A percentile compares a stretch with the other conserved stretches of the same genome.
phyloP scores from a whole-genome alignment of 768 basidiomycete species.

The Inosperma sp. region DNA sequence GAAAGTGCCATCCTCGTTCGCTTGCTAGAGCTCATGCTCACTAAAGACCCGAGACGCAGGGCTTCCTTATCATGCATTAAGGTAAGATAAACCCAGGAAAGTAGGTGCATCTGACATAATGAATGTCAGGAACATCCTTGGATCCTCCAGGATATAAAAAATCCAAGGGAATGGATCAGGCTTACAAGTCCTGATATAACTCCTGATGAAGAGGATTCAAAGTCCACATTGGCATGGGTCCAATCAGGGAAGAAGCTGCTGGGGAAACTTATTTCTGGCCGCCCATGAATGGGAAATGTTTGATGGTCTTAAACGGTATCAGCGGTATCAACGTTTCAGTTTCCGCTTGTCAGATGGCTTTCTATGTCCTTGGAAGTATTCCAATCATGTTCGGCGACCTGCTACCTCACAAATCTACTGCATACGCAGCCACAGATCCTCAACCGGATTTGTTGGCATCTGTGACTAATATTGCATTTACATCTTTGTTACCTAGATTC shows the following conservation, averaged over 20 bases:
- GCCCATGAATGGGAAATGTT: slow-evolving; percentile 3
- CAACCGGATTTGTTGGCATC: no score
- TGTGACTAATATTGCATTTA: no score
- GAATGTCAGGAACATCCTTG: slow-evolving; percentile 32
- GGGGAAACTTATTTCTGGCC: slow-evolving; percentile 19
- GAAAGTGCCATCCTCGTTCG: slow-evolving; percentile 32
- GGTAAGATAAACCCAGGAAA: slow-evolving; percentile 33
- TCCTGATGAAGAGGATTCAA: slow-evolving; percentile 1
- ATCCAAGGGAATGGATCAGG: slow-evolving; percentile 36
- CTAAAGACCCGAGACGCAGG: slow-evolving; percentile 36
- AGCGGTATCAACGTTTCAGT: no score
- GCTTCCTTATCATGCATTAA: no score
- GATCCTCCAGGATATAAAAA: slow-evolving; percentile 32
- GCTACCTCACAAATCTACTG: no score
- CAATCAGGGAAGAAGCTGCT: slow-evolving; percentile 28
- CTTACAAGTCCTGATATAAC: slow-evolving; percentile 19
- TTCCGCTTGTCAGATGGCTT: no score
- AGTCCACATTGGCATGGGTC: slow-evolving; percentile 21
- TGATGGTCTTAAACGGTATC: no score
- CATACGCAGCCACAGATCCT: no score
- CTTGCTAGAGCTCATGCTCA: slow-evolving; percentile 37
- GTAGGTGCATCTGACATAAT: background rate
- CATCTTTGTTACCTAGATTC: no score
- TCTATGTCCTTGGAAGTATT: background rate
- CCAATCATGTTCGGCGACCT: no score